phyloP scores from a whole-genome alignment of 2,329 filamentous ascomycete species.

The Venturia pyrina region DNA sequence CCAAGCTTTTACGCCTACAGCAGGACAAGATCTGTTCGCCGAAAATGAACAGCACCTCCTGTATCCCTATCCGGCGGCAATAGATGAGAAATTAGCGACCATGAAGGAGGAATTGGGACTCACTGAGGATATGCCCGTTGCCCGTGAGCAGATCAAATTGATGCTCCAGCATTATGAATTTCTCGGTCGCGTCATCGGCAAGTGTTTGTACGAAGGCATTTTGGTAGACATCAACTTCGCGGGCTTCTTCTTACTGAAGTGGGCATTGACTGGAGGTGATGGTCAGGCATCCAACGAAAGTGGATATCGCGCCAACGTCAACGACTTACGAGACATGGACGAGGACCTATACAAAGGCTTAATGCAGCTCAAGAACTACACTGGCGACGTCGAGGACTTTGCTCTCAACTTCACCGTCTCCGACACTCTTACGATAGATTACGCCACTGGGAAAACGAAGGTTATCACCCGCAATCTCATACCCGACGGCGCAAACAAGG shows the following conservation, averaged over 20 bases:
- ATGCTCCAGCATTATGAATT: conserved; percentile 74
- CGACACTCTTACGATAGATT: conserved; percentile 45
- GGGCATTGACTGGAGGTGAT: conserved; percentile 64
- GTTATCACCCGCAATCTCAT: conserved; percentile 68
- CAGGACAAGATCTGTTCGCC: conserved; percentile 57
- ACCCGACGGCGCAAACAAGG: conserved; percentile 61
- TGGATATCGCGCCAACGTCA: conserved; percentile 81
- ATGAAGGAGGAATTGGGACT: conserved; percentile 42
- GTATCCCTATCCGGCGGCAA: conserved; percentile 73
- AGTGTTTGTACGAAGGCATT: conserved; percentile 95
- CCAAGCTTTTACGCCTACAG: conserved; percentile 63
- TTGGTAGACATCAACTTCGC: conserved; percentile 88
- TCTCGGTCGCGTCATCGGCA: conserved; percentile 82
- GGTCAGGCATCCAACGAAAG: conserved; percentile 55
- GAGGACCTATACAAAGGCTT: conserved; percentile 84
- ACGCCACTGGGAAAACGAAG: conserved; percentile 30
- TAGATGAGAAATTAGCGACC: conserved; percentile 57
- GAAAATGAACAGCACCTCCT: conserved; percentile 79
- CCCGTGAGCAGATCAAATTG: conserved; percentile 44
- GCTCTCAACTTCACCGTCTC: conserved; percentile 82
- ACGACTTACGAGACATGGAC: conserved; percentile 87
- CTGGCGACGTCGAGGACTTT: conserved; percentile 66
- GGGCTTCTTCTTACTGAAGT: conserved; percentile 92
- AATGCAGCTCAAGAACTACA: conserved; percentile 70
- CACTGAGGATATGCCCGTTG: conserved; percentile 44